A percentile compares a stretch with the other conserved stretches of the same genome.
phyloP scores from a whole-genome alignment of 2,329 filamentous ascomycete genomes.

The Pestalotiopsis sp. region DNA sequence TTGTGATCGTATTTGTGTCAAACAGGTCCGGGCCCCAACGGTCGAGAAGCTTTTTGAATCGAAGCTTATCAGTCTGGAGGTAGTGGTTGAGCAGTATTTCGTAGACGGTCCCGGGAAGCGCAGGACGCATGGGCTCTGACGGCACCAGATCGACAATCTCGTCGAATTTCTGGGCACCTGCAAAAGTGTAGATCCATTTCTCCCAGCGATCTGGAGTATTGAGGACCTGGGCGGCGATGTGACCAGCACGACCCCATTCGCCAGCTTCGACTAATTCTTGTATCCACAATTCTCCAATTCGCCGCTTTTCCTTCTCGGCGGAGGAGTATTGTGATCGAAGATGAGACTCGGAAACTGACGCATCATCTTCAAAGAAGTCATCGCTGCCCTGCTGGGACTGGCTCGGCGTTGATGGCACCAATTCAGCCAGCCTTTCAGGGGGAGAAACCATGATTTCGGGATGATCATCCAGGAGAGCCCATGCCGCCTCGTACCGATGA shows the following conservation, averaged over 20 bases:
- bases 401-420: conserved; percentile 42
- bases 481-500: conserved; percentile 80
- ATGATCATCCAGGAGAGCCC: conserved; percentile 86
- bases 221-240: conserved; percentile 81
- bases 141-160: conserved; percentile 88
- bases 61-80: conserved; percentile 73
- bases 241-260: conserved; percentile 78
- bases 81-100: conserved; percentile 91
- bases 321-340: conserved; percentile 62
- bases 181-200: conserved; percentile 93
- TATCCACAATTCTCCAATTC: conserved; percentile 92
- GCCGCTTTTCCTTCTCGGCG: conserved; percentile 83
- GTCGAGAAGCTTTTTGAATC: conserved; percentile 79
- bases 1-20: conserved; percentile 74
- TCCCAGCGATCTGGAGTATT: conserved; percentile 84
- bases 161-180: conserved; percentile 82
- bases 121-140: conserved; percentile 73
- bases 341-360: conserved; percentile 65
- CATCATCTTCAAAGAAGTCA: conserved; percentile 76
- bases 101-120: conserved; percentile 80
- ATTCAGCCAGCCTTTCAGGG: conserved; percentile 42
- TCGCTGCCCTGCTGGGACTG: conserved; percentile 45
- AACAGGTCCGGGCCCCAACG: conserved; percentile 85
- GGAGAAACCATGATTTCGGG: conserved; percentile 67
- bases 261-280: conserved; percentile 76